These are phyloP conservation scores for Mycosphaerella sp. DNA, from an alignment of 2,329 filamentous ascomycete genomes.

Conservation along the genomic window DNA sequence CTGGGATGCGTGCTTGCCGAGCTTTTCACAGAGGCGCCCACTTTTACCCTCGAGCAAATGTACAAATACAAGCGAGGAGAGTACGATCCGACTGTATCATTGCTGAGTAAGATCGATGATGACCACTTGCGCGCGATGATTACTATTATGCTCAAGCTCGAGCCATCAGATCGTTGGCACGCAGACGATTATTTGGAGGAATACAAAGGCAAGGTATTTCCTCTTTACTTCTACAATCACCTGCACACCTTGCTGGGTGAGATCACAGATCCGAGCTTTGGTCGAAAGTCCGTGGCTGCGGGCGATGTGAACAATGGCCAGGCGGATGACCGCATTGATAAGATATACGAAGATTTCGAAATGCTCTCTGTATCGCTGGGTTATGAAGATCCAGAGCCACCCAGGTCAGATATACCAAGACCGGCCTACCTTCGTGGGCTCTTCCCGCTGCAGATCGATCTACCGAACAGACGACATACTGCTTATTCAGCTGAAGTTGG, in stretches of 20 bases:
- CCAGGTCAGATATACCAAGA: conserved; percentile 29
- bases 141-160: conserved; percentile 89
- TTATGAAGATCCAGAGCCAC: conserved; percentile 50
- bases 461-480: conserved; percentile 75
- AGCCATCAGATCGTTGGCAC: conserved; percentile 84
- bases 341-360: conserved; percentile 90
- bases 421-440: conserved; percentile 48
- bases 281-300: conserved; percentile 63
- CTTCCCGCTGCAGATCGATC: conserved; percentile 77
- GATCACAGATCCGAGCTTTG: conserved; percentile 83
- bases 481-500: conserved; percentile 56
- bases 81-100: conserved; percentile 76
- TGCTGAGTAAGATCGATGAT: conserved; percentile 81
- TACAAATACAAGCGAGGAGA: conserved; percentile 91
- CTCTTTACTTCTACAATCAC: conserved; percentile 95
- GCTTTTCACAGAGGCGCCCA: conserved; percentile 86
- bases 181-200: conserved; percentile 92
- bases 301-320: conserved; percentile 69
- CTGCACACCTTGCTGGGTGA: conserved; percentile 96
- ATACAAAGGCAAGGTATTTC: conserved; percentile 87
- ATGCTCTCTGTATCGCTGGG: conserved; percentile 95
- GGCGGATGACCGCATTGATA: conserved; percentile 87
- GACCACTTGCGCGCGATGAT: conserved; percentile 82
- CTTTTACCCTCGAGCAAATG: conserved; percentile 95
- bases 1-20: conserved; percentile 95